Base-by-base conservation (phyloP, 176 grass and related monocot genomes). In the Chrysopogon serrulatus region DNA sequence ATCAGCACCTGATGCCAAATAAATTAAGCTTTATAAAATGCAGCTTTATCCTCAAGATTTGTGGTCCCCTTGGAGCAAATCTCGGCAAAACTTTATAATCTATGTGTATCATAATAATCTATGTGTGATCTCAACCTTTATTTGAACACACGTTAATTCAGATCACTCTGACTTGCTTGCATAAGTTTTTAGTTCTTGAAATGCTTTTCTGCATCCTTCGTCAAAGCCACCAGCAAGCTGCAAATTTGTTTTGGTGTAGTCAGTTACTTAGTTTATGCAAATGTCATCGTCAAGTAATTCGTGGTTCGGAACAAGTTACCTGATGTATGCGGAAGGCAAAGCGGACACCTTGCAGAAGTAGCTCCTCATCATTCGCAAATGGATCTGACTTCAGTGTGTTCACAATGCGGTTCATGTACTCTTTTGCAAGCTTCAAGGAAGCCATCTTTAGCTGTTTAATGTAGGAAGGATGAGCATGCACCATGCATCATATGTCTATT, bases 271-370 rank as follows among this genome's bases (percentile, higher is more conserved):
- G 18, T 86, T 68, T 82, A 27, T 82, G 49, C 26, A 68, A 77
- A 27, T 80, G 80, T 10, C 76, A 61, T 57, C 44, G 26, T 10
- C 40, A 85, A 78, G 61, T 45, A 88, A 82, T 51, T 33, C 40
- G 15, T 79, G 23, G 65, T 80, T 43, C 42, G 2, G 23, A 17
- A 18, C 41, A 45, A 54, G 33, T 65, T 88, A 99, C 96, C 96
- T 99, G 96, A 69, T 99, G 93, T 69, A 99, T 87, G 65, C 93
- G 93, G 79, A 96, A 99, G 53, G 93, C 87, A 90, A 99, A 96
- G 60, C 96, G 91, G 53, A 92, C 96, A 47, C 91, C 96, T 36
- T 87, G 88, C 61, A 94, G 36, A 71, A 92, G 87, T 76, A 96
- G 71, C 49, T 96, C 96, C 35, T 99, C 96, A 19, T 99, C 93